Base-by-base conservation (phyloP, 2,329 filamentous ascomycete species). In the Penicillium hesseltinei region DNA sequence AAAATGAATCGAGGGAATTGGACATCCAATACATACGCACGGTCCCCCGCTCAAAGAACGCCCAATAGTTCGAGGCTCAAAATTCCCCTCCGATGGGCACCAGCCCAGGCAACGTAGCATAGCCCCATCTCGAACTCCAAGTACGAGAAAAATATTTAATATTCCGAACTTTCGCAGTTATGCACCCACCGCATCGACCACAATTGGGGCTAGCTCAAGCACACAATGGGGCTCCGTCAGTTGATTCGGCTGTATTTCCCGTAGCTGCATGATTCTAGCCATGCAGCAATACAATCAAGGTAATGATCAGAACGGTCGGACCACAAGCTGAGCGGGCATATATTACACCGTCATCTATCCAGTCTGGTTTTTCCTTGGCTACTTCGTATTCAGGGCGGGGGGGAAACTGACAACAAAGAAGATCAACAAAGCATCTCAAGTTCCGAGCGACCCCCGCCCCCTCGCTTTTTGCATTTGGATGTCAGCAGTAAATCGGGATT, bases 361-460 rank as follows among this genome's bases (percentile, higher is more conserved):
- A 23, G 31, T 27, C 40, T 10, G 13, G 19, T 40, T 47, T 27
- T 11, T 15, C 8, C n/a, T 51, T 48, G 31, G 40, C 19, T 40
- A 40, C n/a, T n/a, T 35, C 52, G 29, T 43, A 39, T 36, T 15
- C 42, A 42, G 54, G 36, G 51, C 40, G 40, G 51, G 39, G 39
- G 39, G 43, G 31, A 15, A 21, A 21, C 19, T 25, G 23, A 23
- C 39, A 58, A 49, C 57, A 58, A 56, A 56, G 48, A 51, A 44
- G 36, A 21, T 21, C 17, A 52, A 60, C 54, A 62, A 60, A 60
- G 54, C 44, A 47, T 40, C 31, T 5, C 19, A 23, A 29, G 19
- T 54, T 44, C 42, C 19, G 11, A 21, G 19, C 19, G 19, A 44
- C 13, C 17, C 11, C 33, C 19, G 33, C 23, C 27, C 27, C 35